Evolutionary conservation across 495 filamentous ascomycete genomes (phyloP), one percentile per base, ranked within the genome.

Genomic region (Friedmanniomyces endolithicus): DNA sequence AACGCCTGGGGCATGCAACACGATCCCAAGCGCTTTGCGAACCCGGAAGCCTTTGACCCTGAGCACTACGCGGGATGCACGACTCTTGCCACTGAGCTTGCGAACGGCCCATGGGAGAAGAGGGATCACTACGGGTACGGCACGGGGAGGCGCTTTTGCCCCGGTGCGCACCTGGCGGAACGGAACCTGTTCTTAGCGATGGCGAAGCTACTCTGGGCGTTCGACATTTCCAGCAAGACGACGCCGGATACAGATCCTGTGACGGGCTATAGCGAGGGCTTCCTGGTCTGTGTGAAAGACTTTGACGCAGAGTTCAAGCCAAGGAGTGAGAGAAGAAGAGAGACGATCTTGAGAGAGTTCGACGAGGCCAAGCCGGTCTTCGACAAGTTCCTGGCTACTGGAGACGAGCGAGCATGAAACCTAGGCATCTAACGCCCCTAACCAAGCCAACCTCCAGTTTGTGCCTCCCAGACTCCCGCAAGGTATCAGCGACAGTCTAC

Each of bases 251-350:
- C 57, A 1, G 60, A 63, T 57, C 45, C 52, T 14, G 48, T 57
- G 44, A 69, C 58, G 20, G 68, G 53, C 11, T 73, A 71, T 55
- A 55, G 47, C 37, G 65, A 72, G 19, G 74, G 74, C 0, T 72
- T 78, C 60, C 59, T 70, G 14, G 64, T 64, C 60, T 67, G 66
- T 67, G 67, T 70, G 0, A 64, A 73, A 35, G 58, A 61, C 24
- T 74, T 70, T 55, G 53, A 56, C 12, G 61, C 59, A 11, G 52
- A 49, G 11, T 65, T 74, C 45, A 65, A 49, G n/a, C 54, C 65
- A 0, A 56, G 71, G 22, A 62, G 60, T 1, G 64, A 69, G 57
- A 59, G 47, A 22, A 64, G 65, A 31, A 59, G 61, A 19, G 67
- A 64, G 33, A 62, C 70, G 35, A 66, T 75, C 0, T 12, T 60